Conservation (phyloP, 2,329 filamentous ascomycete genomes). For the Ambrosiella cleistominuta region DNA sequence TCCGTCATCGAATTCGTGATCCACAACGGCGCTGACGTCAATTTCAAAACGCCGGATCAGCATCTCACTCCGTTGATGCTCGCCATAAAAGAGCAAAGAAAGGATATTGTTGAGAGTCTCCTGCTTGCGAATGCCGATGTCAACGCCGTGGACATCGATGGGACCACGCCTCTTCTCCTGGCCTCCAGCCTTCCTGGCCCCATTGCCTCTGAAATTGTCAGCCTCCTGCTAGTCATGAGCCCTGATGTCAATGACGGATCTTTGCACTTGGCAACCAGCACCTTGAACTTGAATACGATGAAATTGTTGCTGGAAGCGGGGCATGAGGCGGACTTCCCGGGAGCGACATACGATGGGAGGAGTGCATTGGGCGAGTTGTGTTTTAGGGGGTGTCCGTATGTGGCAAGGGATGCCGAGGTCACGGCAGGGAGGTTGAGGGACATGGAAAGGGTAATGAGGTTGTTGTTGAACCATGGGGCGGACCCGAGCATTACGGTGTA, state of each 20-base stretch:
- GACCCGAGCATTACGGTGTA: background rate
- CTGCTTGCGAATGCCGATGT: slow-evolving; percentile 42
- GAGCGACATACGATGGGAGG: slow-evolving; percentile 41
- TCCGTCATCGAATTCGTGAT: slow-evolving; percentile 39
- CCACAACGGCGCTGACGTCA: slow-evolving; percentile 36
- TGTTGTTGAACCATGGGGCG: slow-evolving; percentile 22
- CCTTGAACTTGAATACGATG: slow-evolving; percentile 39
- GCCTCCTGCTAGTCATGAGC: slow-evolving; percentile 35
- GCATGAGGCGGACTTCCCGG: slow-evolving; percentile 49
- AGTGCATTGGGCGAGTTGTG: slow-evolving; percentile 48
- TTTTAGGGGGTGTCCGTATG: slow-evolving; percentile 32
- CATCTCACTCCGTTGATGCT: slow-evolving; percentile 41
- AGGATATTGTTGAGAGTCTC: slow-evolving; percentile 39
- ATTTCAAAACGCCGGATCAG: slow-evolving; percentile 24
- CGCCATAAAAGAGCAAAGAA: slow-evolving; percentile 36
- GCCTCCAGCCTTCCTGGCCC: slow-evolving; percentile 38
- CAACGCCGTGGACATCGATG: slow-evolving; percentile 37
- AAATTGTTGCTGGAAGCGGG: slow-evolving; percentile 38
- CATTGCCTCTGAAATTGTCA: slow-evolving; percentile 34
- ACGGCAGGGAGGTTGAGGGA: background rate
- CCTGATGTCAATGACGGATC: slow-evolving; percentile 46
- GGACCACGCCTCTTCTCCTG: slow-evolving; percentile 42
- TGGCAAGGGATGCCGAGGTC: slow-evolving; percentile 17
- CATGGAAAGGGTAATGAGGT: background rate
- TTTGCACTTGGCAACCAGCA: slow-evolving; percentile 45